These are phyloP conservation scores for Acmispon strigosus DNA, from an alignment of 306 rosid genomes.

Conservation along the genomic window DNA sequence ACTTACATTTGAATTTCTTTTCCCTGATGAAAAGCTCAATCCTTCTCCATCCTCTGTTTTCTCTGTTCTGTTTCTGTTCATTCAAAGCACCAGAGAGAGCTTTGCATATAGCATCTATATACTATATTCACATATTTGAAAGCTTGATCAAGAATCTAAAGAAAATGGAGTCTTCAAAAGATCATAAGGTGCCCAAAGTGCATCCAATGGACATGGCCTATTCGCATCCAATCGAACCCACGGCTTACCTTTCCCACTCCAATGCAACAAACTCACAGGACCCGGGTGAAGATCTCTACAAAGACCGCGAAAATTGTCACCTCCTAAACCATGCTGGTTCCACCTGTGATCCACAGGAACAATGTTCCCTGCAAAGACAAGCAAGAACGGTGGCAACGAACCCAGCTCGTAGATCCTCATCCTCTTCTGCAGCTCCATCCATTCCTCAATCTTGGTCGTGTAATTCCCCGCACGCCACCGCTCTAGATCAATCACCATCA, in stretches of 20 bases:
- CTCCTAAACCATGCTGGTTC: constrained; percentile 94
- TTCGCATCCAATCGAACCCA: constrained; percentile 86
- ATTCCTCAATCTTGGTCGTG: constrained; percentile 73
- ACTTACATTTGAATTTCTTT: background rate
- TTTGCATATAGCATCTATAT: background rate
- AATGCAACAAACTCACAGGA: constrained; percentile 84
- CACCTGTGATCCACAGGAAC: constrained; percentile 75
- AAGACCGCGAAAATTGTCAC: constrained; percentile 75
- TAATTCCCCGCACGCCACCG: constrained; percentile 76
- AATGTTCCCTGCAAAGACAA: constrained; percentile 74
- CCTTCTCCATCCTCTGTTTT: background rate
- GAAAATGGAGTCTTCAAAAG: constrained; percentile 68
- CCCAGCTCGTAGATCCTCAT: constrained; percentile 81
- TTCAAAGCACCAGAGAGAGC: background rate
- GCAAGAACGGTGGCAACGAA: constrained; percentile 76
- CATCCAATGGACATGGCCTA: constrained; percentile 85
- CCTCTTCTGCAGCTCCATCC: constrained; percentile 93
- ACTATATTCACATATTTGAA: background rate
- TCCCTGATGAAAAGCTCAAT: background rate
- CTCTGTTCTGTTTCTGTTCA: background rate
- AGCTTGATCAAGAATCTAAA: constrained; percentile 50
- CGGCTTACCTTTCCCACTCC: constrained; percentile 99
- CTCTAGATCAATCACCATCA: constrained; percentile 84
- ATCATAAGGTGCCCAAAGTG: constrained; percentile 97
- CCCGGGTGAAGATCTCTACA: constrained; percentile 83